Base-by-base conservation (phyloP, 345 rosid genomes). In the Eucalyptus guilfoylei region DNA sequence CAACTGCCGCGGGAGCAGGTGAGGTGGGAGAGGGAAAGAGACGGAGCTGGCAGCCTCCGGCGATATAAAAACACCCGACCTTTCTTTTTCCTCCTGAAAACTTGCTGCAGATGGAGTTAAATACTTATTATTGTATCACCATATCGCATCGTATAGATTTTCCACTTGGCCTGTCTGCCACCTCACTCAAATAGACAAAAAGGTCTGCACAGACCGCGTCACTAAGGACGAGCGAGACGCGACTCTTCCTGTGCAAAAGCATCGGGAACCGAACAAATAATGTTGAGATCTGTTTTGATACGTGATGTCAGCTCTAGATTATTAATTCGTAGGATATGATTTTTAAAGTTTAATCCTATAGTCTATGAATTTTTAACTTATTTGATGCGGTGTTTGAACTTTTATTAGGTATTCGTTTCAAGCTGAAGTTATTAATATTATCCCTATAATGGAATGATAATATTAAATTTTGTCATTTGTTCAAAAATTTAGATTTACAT, bases 321-420 rank as follows among this genome's bases (percentile, higher is more conserved):
- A 24, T 60, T 60, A 60, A 60, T 5, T 26, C 26, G 58, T 52
- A 52, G 58, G 58, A 52, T 1, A 52, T 52, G 58, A 52, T 19
- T 52, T 52, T 52, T 58, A 58, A 24, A 58, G 13, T 58, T 26
- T 58, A 24, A 26, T 11, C 30, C 7, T 6, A 15, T 49, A 2
- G 7, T 49, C 7, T 49, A 5, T 26, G 15, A 3, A 60, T 0
- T 60, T 60, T 28, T 60, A 62, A 62, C 7, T 62, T 13, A 30
- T 62, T 6, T 6, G 32, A 62, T 1, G 0, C 0, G 4, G 0
- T 28, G 0, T 6, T 6, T 62, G 4, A 62, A 26, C 1, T 58
- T 4, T 58, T 5, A 58, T 2, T 26, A 58, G 6, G 5, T 26
- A 60, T 26, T 26, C 2, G 0, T 2, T 28, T 5, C 7, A 60